phyloP scores from a whole-genome alignment of 768 basidiomycete genomes.

The Kwoniella dendrophila region DNA sequence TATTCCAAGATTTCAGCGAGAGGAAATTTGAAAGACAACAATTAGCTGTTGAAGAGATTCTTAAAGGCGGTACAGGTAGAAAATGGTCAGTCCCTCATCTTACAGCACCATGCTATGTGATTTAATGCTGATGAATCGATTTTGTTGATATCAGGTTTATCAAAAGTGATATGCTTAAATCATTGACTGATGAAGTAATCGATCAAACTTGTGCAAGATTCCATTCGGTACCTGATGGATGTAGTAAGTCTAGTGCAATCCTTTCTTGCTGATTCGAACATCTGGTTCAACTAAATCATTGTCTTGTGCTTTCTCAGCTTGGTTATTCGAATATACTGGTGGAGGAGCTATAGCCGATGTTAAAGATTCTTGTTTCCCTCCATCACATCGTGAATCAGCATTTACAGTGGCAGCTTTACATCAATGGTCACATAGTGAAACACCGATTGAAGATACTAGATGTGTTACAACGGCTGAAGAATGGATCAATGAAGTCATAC shows the following conservation, averaged over 20 bases:
- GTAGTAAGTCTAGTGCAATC: conserved; percentile 65
- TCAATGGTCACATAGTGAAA: conserved; percentile 76
- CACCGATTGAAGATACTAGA: conserved; percentile 71
- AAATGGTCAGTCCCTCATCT: conserved; percentile 63
- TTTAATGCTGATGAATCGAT: background rate
- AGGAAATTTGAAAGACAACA: conserved; percentile 88
- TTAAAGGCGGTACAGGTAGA: conserved; percentile 63
- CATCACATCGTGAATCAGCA: conserved; percentile 72
- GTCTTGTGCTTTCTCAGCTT: conserved; percentile 59
- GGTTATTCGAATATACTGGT: conserved; percentile 86
- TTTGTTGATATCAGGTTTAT: conserved; percentile 67
- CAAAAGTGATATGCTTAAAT: conserved; percentile 78
- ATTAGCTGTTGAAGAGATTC: conserved; percentile 84
- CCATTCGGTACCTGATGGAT: conserved; percentile 80
- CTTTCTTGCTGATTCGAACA: background rate
- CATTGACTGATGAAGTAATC: conserved; percentile 82
- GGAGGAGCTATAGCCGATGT: conserved; percentile 74
- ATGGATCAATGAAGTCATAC: conserved; percentile 79
- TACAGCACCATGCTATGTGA: background rate
- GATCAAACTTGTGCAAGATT: conserved; percentile 80
- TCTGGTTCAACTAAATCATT: background rate
- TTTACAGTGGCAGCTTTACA: conserved; percentile 89
- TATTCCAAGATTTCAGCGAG: conserved; percentile 87
- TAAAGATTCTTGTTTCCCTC: conserved; percentile 71
- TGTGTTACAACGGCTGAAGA: conserved; percentile 82